Conservation (phyloP, 2,329 filamentous ascomycete species). For the Colletotrichum liaoningense region DNA sequence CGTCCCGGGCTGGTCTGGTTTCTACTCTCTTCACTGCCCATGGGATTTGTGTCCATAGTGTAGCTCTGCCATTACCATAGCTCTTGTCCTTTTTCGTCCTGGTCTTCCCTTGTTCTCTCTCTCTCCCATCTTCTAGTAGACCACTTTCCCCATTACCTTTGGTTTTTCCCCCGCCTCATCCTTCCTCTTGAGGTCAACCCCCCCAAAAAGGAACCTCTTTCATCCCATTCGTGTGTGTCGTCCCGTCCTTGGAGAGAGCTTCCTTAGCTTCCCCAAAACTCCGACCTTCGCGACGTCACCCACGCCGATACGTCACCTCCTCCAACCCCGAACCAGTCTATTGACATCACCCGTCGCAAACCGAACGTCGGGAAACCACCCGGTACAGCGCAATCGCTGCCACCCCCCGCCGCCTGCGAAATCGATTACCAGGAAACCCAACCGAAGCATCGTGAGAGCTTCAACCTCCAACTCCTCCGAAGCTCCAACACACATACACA, state of each 20-base stretch:
- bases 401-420: background rate
- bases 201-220: background rate
- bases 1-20: background rate
- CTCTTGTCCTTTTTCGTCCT: background rate
- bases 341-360: conserved; percentile 24
- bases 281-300: conserved; percentile 22
- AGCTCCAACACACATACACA: background rate
- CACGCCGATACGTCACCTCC: conserved; percentile 29
- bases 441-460: background rate
- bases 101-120: background rate
- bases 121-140: background rate
- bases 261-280: conserved; percentile 13
- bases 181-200: background rate
- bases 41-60: conserved; percentile 3
- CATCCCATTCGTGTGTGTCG: background rate
- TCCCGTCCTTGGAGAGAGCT: background rate
- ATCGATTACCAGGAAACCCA: background rate
- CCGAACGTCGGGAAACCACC: background rate
- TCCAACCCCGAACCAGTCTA: background rate
- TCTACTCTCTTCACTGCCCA: background rate
- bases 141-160: background rate
- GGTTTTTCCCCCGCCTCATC: background rate
- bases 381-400: background rate
- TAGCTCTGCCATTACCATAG: background rate
- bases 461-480: background rate